Conservation (phyloP, 164 flowering plant species). For the Aristolochia contorta region DNA sequence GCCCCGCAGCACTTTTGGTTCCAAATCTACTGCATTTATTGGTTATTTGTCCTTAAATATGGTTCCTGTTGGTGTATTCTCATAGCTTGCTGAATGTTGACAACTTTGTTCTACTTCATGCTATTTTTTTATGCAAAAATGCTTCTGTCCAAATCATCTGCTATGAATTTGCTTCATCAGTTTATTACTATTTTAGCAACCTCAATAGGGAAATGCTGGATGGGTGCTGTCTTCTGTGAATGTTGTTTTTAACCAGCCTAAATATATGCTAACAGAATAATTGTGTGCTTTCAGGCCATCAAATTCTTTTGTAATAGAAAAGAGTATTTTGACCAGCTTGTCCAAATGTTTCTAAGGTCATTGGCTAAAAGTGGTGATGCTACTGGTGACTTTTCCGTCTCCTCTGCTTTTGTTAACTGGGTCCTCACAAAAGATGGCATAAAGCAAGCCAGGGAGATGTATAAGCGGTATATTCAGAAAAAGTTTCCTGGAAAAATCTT, state of each 20-base stretch:
- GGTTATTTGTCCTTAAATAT: neutral
- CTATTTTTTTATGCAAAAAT: no score
- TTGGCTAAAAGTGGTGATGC: conserved; percentile 45
- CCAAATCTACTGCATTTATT: neutral
- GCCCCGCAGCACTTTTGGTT: neutral
- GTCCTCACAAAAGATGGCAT: conserved; percentile 61
- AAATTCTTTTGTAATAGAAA: conserved; percentile 50
- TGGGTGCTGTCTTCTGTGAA: neutral
- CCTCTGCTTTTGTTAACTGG: conserved; percentile 51
- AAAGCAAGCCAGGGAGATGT: conserved; percentile 52
- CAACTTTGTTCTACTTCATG: neutral
- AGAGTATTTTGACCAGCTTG: conserved; percentile 57
- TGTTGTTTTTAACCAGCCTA: neutral
- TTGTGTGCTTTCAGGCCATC: conserved; percentile 48
- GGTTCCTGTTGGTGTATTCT: neutral
- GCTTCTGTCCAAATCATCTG: no score
- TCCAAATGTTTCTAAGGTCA: conserved; percentile 35
- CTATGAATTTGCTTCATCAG: no score
- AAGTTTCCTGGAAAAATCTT: neutral
- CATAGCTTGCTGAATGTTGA: no score
- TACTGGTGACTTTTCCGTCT: conserved; percentile 48
- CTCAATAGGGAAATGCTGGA: neutral
- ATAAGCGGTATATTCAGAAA: conserved; percentile 44
- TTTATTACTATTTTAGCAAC: neutral
- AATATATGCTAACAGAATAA: neutral